Percentiles rank a stretch among this genome's conserved stretches.
These are phyloP conservation scores for Penstemon davidsonii DNA, from an alignment of 257 asterid species.

Conservation along the genomic window DNA sequence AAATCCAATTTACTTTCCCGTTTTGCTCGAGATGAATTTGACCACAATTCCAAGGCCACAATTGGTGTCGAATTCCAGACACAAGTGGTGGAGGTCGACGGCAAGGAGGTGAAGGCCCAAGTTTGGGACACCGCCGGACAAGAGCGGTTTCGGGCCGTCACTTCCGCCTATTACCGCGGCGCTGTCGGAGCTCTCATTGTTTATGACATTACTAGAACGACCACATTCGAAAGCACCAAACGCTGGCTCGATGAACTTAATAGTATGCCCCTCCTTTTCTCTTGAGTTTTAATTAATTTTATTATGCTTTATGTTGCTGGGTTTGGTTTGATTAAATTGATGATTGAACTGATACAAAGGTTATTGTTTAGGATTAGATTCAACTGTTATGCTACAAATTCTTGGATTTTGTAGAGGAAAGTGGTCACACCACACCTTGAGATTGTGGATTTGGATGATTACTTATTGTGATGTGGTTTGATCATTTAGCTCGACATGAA, in stretches of 20 bases:
- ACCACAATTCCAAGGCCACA: constrained; percentile 74
- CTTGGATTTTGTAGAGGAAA: too few species aligned
- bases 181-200: constrained; percentile 83
- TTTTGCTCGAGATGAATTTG: constrained; percentile 81
- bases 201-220: constrained; percentile 59
- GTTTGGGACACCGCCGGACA: constrained; percentile 95
- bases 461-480: too few species aligned
- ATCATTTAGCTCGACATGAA: too few species aligned
- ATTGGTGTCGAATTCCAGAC: constrained; percentile 91
- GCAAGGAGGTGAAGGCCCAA: constrained; percentile 78
- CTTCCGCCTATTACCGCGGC: constrained; percentile 85
- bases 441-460: background rate
- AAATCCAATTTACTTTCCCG: constrained; percentile 76
- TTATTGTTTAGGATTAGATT: too few species aligned
- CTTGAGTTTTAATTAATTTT: background rate
- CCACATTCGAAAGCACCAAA: constrained; percentile 58
- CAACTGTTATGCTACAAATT: too few species aligned
- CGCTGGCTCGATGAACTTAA: constrained; percentile 84
- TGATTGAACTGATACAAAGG: too few species aligned
- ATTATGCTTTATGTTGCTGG: background rate
- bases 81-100: constrained; percentile 61
- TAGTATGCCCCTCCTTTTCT: constrained; percentile 38
- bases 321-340: background rate
- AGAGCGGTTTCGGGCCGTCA: constrained; percentile 79
- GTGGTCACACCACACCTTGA: too few species aligned